Evolutionary conservation across 495 filamentous ascomycete genomes (phyloP), one percentile per base, ranked within the genome.

Genomic region (Xylaria palmicola): DNA sequence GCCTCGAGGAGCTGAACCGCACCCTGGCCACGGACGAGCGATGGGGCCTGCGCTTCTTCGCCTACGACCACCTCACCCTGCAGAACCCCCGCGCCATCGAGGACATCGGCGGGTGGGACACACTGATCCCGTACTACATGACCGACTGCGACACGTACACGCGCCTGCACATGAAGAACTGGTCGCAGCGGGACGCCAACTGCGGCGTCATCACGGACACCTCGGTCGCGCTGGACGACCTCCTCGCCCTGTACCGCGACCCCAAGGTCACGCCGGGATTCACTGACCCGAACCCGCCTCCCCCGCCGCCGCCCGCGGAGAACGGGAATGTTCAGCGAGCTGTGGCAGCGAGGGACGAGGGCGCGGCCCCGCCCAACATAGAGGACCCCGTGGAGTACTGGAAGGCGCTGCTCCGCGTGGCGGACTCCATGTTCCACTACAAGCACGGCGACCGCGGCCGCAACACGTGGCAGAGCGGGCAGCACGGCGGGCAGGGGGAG

Each of bases 91-190:
- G 64, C 12, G 80, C 83, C 1, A 76, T 77, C 39, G 76, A 80
- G 39, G 75, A 78, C 36, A 72, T 87, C n/a, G 82, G 82, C n/a
- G 82, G 76, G 0, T 86, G 82, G 81, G 84, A 87, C 57, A 76
- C 79, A 0, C 59, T 83, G 62, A 85, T 88, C n/a, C 85, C 84
- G 1, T 87, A 83, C 62, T 86, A 86, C 60, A 76, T 72, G 59
- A 83, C 84, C 1, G 83, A 86, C 59, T 87, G 84, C 67, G 85
- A 88, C 47, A 81, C 84, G 65, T 78, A 85, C 64, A 67, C 73
- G 13, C 77, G 84, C 13, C 52, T 87, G 19, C 63, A 62, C 37
- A 84, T 86, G 83, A 65, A 62, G 12, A 71, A 73, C n/a, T 86
- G 80, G 74, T 72, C 69, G 15, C 77, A 80, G 53, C 58, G 70